Percentiles rank a stretch among this genome's conserved stretches.
Conservation (phyloP, 177 flowering plant species). For the Vitis hybrid region DNA sequence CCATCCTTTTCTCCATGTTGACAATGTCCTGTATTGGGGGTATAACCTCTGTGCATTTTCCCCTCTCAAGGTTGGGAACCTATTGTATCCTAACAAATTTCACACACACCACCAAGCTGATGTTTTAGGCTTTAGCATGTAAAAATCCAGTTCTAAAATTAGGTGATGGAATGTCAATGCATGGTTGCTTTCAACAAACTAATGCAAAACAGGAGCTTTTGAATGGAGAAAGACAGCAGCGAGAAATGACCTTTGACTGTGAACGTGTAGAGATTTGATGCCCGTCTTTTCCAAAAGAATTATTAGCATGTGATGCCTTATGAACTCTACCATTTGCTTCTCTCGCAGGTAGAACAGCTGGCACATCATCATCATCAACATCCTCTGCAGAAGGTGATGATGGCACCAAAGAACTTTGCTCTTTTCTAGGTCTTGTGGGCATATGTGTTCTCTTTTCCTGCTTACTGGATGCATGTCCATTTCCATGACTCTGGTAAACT, state of each 20-base stretch:
- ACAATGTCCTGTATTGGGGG: too few species aligned
- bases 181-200: too few species aligned
- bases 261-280: slow-evolving; percentile 12
- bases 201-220: not conserved
- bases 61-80: too few species aligned
- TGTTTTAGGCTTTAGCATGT: too few species aligned
- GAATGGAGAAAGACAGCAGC: not conserved
- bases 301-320: slow-evolving; percentile 15
- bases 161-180: not conserved
- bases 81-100: too few species aligned
- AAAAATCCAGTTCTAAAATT: not conserved
- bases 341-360: slow-evolving; percentile 8
- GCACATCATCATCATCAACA: slow-evolving; percentile 28
- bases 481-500: slow-evolving; percentile 9
- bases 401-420: slow-evolving; percentile 24
- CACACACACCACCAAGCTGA: too few species aligned
- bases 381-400: slow-evolving; percentile 33
- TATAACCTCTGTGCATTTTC: too few species aligned
- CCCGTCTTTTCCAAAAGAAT: slow-evolving; percentile 19
- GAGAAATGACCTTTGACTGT: slow-evolving; percentile 29
- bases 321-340: slow-evolving; percentile 16
- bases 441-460: slow-evolving; percentile 8
- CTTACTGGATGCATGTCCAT: slow-evolving; percentile 11
- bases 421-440: slow-evolving; percentile 19
- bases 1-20: too few species aligned